These are phyloP conservation scores for Colletotrichum sp. DNA, from an alignment of 2,329 filamentous ascomycete species.

Conservation along the genomic window DNA sequence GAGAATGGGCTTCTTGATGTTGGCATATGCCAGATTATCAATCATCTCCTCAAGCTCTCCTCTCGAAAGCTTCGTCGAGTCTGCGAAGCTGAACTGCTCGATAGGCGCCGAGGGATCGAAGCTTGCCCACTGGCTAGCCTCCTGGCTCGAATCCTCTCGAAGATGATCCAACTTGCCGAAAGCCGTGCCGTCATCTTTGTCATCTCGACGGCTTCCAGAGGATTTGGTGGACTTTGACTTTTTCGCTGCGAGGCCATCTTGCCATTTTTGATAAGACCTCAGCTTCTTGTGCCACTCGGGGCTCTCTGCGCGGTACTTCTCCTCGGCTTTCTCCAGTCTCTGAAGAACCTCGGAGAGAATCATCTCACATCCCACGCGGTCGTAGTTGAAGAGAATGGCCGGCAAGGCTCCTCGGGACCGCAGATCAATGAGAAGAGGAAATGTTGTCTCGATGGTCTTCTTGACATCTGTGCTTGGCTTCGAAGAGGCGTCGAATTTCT, in stretches of 20 bases:
- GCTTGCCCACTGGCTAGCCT: constrained; percentile 61
- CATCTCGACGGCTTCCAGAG: not conserved
- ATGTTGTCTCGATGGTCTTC: constrained; percentile 21
- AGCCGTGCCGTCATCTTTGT: constrained; percentile 35
- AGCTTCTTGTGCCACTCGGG: constrained; percentile 65
- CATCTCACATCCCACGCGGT: constrained; percentile 67
- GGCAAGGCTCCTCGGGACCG: constrained; percentile 70
- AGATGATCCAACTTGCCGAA: constrained; percentile 59
- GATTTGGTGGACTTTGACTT: constrained; percentile 29
- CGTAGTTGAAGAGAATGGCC: constrained; percentile 80
- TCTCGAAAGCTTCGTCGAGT: constrained; percentile 60
- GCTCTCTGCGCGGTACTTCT: constrained; percentile 42
- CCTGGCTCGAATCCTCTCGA: constrained; percentile 60
- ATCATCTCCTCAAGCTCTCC: constrained; percentile 64
- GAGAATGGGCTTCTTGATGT: constrained; percentile 58
- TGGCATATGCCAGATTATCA: constrained; percentile 52
- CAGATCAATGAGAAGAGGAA: constrained; percentile 65
- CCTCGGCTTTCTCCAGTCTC: constrained; percentile 60
- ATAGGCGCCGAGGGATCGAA: constrained; percentile 72
- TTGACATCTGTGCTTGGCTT: not conserved
- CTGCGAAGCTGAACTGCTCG: constrained; percentile 69
- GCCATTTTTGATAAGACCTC: constrained; percentile 37
- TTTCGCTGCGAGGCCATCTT: constrained; percentile 37
- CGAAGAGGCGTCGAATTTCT: constrained; percentile 42
- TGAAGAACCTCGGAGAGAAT: constrained; percentile 56